Evolutionary conservation across 495 filamentous ascomycete species (phyloP).

Genomic region (Neurospora pannonica): DNA sequence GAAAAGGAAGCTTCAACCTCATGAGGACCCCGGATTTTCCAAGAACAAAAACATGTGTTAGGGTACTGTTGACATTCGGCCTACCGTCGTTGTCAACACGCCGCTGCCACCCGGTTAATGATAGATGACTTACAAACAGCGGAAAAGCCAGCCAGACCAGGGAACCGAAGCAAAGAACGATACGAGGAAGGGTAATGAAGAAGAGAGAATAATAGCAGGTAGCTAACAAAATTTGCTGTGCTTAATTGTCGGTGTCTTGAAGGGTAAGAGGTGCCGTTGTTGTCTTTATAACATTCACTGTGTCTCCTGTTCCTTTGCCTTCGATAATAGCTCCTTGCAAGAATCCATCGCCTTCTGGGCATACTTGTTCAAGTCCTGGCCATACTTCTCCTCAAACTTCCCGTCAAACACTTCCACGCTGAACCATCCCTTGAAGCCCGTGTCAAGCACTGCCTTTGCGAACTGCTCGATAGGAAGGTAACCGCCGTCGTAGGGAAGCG

Average conservation of each 20-base stretch:
- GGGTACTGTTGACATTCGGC: background rate
- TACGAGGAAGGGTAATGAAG: background rate
- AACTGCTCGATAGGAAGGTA: conserved; percentile 64
- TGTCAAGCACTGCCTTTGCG: conserved; percentile 54
- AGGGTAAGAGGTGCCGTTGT: background rate
- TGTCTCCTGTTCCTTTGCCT: background rate
- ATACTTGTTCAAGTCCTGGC: conserved; percentile 43
- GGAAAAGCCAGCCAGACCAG: background rate
- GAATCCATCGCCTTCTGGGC: conserved; percentile 51
- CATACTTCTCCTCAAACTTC: conserved; percentile 45
- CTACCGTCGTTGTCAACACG: background rate
- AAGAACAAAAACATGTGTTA: background rate
- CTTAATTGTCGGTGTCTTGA: background rate
- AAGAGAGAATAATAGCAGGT: no score
- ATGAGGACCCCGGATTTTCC: background rate
- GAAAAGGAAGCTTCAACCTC: background rate
- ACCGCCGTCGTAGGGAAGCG: conserved; percentile 61
- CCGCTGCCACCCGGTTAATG: background rate
- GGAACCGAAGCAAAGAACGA: background rate
- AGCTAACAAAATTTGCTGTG: background rate
- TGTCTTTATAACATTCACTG: background rate
- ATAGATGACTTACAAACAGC: background rate
- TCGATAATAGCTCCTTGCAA: conserved; percentile 40
- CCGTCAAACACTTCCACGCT: conserved; percentile 72
- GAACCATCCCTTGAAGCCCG: conserved; percentile 65